phyloP scores from a whole-genome alignment of 2,329 filamentous ascomycete species.

The Alternaria infectoria region DNA sequence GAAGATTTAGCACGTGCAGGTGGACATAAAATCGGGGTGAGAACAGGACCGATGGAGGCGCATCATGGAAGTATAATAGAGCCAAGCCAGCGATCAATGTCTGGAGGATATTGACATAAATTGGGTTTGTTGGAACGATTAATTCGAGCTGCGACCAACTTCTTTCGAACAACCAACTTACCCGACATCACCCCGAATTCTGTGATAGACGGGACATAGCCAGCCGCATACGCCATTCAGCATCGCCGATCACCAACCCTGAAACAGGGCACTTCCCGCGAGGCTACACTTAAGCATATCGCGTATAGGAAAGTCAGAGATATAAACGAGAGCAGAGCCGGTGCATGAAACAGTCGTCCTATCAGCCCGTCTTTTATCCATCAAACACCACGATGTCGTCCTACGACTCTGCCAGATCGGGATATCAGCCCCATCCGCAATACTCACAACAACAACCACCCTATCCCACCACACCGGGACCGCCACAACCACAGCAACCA shows the following conservation, averaged over 20 bases:
- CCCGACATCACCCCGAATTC: background rate
- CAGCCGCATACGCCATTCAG: slow-evolving; percentile 20
- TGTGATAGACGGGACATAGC: background rate
- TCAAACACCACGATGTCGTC: slow-evolving; percentile 24
- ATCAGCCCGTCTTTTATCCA: background rate
- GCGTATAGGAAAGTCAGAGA: background rate
- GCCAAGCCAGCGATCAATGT: background rate
- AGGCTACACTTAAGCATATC: background rate
- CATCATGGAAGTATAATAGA: slow-evolving; percentile 9
- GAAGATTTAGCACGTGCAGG: slow-evolving; percentile 12
- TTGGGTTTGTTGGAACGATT: background rate
- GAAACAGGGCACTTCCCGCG: slow-evolving; percentile 1
- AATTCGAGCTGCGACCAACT: background rate
- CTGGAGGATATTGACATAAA: background rate
- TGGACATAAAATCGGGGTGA: slow-evolving; percentile 7
- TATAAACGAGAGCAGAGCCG: slow-evolving; percentile 2
- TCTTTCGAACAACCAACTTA: background rate
- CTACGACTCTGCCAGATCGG: slow-evolving; percentile 26
- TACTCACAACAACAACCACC: slow-evolving; percentile 16
- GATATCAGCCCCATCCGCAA: slow-evolving; percentile 12
- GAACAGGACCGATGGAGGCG: slow-evolving; percentile 9
- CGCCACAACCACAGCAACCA: background rate
- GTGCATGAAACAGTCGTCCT: background rate
- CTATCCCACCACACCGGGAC: slow-evolving; percentile 19
- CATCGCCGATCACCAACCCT: slow-evolving; percentile 13